Evolutionary conservation across 345 rosid species (phyloP).

Genomic region (Bruguiera gymnorhiza): DNA sequence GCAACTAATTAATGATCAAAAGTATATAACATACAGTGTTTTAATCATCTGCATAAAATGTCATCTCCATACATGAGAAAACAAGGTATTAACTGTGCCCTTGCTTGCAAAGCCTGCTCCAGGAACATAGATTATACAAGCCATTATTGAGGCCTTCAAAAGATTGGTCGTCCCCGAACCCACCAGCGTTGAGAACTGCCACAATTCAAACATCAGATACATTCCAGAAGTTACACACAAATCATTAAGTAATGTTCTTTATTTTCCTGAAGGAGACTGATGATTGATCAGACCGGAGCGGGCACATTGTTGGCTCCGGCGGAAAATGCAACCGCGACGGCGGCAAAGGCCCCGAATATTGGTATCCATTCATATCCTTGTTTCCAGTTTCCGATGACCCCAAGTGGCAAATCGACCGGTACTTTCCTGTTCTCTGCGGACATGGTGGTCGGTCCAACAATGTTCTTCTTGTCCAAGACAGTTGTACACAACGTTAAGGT

Average conservation of each 20-base stretch:
- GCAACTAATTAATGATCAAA: neutral
- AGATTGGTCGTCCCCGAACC: constrained; percentile 29
- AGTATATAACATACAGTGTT: neutral
- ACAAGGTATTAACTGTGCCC: constrained; percentile 19
- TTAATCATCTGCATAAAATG: neutral
- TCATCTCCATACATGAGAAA: constrained; percentile 25
- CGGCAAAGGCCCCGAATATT: too few relatives aligned
- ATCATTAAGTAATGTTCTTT: neutral
- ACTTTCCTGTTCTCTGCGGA: too few relatives aligned
- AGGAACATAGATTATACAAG: constrained; percentile 29
- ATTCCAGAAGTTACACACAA: neutral
- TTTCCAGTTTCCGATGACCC: too few relatives aligned
- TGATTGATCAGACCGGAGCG: too few relatives aligned
- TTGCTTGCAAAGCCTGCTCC: constrained; percentile 35
- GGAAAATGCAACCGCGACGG: too few relatives aligned
- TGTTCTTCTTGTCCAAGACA: too few relatives aligned
- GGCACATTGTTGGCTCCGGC: too few relatives aligned
- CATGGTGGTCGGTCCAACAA: too few relatives aligned
- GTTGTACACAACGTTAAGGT: too few relatives aligned
- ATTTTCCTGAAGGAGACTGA: too few relatives aligned
- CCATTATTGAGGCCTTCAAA: constrained; percentile 32
- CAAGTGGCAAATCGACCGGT: too few relatives aligned
- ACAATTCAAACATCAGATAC: neutral
- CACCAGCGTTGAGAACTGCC: constrained; percentile 33
- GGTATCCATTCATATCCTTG: too few relatives aligned